Conservation (phyloP, 345 rosid species). For the Alliaria petiolata region DNA sequence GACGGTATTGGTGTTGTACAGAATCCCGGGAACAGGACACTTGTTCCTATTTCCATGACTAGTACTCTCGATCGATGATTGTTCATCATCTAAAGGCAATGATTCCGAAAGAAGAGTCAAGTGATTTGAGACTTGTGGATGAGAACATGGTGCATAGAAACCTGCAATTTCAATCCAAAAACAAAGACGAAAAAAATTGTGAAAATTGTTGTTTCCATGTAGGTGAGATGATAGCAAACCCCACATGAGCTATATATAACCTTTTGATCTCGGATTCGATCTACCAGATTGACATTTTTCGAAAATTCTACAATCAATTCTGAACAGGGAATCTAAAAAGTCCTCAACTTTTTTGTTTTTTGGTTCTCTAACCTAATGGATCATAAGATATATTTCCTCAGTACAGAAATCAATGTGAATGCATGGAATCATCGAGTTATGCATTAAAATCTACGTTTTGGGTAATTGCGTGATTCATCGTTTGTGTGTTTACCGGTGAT, state of each 20-base stretch:
- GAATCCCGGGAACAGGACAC: constrained; percentile 75
- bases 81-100: constrained; percentile 45
- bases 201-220: too few species aligned
- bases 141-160: constrained; percentile 75
- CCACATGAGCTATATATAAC: neutral
- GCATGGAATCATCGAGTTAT: neutral
- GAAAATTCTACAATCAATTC: neutral
- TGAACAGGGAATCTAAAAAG: neutral
- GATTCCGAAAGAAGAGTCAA: constrained; percentile 74
- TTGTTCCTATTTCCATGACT: constrained; percentile 61
- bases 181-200: neutral
- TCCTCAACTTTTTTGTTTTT: neutral
- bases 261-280: neutral
- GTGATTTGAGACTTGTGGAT: constrained; percentile 68
- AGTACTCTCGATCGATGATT: constrained; percentile 23
- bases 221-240: too few species aligned
- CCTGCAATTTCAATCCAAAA: constrained; percentile 22
- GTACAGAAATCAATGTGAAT: neutral
- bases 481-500: constrained; percentile 50
- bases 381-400: neutral
- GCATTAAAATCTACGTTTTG: neutral
- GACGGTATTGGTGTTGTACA: constrained; percentile 77
- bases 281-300: neutral
- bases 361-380: constrained; percentile 20
- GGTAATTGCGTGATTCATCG: neutral